These are phyloP conservation scores for Fraxinus greggii DNA, from an alignment of 305 asterid genomes.

Conservation along the genomic window DNA sequence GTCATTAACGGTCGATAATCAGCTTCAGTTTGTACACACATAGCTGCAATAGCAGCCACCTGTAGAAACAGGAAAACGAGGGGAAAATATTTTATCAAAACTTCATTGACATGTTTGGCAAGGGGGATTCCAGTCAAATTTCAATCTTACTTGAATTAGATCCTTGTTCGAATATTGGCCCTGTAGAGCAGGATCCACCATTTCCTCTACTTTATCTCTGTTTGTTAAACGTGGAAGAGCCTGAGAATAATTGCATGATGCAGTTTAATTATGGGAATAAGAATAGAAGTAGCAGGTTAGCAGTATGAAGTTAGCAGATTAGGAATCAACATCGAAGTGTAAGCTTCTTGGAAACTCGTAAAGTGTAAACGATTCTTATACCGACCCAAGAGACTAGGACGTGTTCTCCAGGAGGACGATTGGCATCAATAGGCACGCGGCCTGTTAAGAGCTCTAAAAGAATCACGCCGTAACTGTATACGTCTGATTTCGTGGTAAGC, in stretches of 20 bases:
- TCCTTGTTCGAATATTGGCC: constrained; percentile 63
- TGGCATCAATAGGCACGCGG: constrained; percentile 65
- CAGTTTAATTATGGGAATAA: not conserved
- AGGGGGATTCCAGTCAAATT: not conserved
- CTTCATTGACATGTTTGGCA: not conserved
- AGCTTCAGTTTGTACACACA: constrained; percentile 85
- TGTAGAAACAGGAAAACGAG: constrained; percentile 18
- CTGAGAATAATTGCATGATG: constrained; percentile 29
- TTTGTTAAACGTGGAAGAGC: constrained; percentile 80
- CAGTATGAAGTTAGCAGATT: not conserved
- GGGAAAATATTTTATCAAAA: not conserved
- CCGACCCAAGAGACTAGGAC: constrained; percentile 75
- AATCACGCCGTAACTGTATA: constrained; percentile 76
- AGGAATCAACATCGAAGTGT: not conserved
- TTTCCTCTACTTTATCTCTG: constrained; percentile 67
- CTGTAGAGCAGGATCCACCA: constrained; percentile 68
- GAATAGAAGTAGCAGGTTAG: not conserved
- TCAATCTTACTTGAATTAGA: constrained; percentile 57
- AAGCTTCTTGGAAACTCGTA: not conserved
- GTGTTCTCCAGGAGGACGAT: constrained; percentile 67
- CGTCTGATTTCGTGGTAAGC: constrained; percentile 81
- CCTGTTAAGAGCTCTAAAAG: constrained; percentile 76
- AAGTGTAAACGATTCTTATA: not conserved
- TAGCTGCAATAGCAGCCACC: constrained; percentile 86
- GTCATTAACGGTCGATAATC: constrained; percentile 84